These are phyloP conservation scores for Xylaria digitata DNA, from an alignment of 2,329 filamentous ascomycete genomes.

Conservation along the genomic window DNA sequence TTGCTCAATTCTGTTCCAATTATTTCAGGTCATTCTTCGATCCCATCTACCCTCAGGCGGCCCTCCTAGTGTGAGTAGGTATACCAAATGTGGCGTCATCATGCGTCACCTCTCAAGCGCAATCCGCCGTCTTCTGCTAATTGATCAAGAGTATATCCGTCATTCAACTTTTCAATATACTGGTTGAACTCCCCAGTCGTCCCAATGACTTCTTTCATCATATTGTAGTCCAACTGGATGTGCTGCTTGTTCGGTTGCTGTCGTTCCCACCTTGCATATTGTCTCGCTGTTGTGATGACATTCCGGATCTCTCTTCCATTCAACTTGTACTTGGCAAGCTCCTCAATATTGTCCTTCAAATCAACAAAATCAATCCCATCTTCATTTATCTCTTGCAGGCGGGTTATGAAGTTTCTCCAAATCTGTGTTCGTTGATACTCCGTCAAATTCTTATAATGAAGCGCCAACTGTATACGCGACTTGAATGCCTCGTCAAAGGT, in stretches of 20 bases:
- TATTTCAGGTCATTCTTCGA: too few species aligned
- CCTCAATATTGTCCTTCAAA: constrained; percentile 37
- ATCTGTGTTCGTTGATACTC: constrained; percentile 33
- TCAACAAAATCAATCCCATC: constrained; percentile 31
- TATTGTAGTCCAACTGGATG: background rate
- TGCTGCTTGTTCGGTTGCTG: background rate
- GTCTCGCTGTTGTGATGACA: constrained; percentile 41
- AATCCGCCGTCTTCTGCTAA: constrained; percentile 9
- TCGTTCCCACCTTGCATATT: constrained; percentile 15
- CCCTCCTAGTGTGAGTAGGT: too few species aligned
- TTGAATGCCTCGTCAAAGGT: constrained; percentile 45
- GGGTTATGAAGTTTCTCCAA: constrained; percentile 39
- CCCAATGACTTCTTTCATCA: constrained; percentile 20
- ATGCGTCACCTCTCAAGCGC: background rate
- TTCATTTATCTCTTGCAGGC: constrained; percentile 13
- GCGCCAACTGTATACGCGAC: constrained; percentile 39
- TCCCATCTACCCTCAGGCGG: too few species aligned
- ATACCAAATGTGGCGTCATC: background rate
- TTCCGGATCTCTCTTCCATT: constrained; percentile 60
- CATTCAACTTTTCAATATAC: constrained; percentile 18
- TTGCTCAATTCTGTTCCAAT: too few species aligned
- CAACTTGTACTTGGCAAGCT: constrained; percentile 52
- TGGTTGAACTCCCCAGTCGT: constrained; percentile 10
- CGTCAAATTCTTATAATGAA: constrained; percentile 38
- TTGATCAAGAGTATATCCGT: constrained; percentile 4